These are phyloP conservation scores for Aplosporella prunicola DNA, from an alignment of 2,329 filamentous ascomycete species.

Conservation along the genomic window DNA sequence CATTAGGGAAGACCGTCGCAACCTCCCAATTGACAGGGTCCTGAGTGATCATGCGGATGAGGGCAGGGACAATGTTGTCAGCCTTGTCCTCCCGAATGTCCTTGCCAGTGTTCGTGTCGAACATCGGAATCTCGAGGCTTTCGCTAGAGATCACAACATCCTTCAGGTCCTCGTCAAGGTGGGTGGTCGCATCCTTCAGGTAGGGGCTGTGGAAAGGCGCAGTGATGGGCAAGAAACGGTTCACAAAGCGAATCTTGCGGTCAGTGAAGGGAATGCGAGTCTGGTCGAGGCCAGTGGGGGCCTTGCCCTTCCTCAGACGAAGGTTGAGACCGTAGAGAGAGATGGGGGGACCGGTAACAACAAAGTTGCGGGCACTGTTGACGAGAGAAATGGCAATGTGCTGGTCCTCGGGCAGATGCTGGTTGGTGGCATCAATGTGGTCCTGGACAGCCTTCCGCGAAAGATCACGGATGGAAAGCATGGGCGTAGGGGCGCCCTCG, in stretches of 20 bases:
- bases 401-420: conserved; percentile 83
- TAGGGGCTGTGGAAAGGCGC: conserved; percentile 98
- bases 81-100: conserved; percentile 62
- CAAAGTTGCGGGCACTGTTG: conserved; percentile 94
- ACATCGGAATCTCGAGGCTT: conserved; percentile 74
- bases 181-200: conserved; percentile 67
- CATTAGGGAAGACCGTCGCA: conserved; percentile 80
- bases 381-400: conserved; percentile 93
- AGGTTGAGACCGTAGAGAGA: conserved; percentile 94
- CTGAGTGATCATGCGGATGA: conserved; percentile 88
- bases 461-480: conserved; percentile 94
- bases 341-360: conserved; percentile 90
- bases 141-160: conserved; percentile 66
- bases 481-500: conserved; percentile 91
- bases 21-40: conserved; percentile 95
- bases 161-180: conserved; percentile 81
- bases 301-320: conserved; percentile 92
- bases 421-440: conserved; percentile 93
- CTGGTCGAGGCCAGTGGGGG: conserved; percentile 93
- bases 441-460: conserved; percentile 82
- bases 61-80: conserved; percentile 72
- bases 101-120: conserved; percentile 78
- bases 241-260: conserved; percentile 91
- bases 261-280: conserved; percentile 89
- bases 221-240: conserved; percentile 94